phyloP scores from a whole-genome alignment of 1,139 yeast species.

The Keqinozyma sinolaborantium region DNA sequence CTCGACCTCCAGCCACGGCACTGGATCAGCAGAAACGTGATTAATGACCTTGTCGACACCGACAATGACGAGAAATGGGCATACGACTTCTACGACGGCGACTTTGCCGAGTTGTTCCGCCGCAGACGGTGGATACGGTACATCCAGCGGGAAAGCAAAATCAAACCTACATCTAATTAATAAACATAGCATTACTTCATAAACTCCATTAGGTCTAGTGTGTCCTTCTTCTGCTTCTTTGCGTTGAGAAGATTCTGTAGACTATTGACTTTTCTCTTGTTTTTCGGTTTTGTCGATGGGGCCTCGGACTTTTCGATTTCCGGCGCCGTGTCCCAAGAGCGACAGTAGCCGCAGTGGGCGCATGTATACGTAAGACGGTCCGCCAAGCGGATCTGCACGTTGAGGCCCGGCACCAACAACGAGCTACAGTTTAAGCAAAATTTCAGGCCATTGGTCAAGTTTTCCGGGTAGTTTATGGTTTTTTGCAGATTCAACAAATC shows the following conservation, averaged over 20 bases:
- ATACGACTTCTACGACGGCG: conserved; percentile 44
- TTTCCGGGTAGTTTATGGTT: conserved; percentile 24
- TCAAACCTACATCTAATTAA: conserved; percentile 1
- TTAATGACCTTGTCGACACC: conserved; percentile 51
- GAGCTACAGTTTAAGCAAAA: conserved; percentile 47
- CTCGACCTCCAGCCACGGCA: conserved; percentile 54
- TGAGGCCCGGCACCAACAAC: conserved; percentile 44
- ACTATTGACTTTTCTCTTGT: background rate
- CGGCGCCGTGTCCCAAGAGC: too few relatives aligned
- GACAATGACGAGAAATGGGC: conserved; percentile 80
- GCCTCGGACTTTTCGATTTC: background rate
- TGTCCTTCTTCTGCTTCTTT: conserved; percentile 38
- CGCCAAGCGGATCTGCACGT: conserved; percentile 17
- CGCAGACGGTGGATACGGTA: conserved; percentile 54
- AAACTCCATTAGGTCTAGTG: conserved; percentile 49
- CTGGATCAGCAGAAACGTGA: conserved; percentile 54
- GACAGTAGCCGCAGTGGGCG: too few relatives aligned
- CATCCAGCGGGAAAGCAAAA: conserved; percentile 5
- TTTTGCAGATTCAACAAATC: conserved; percentile 18
- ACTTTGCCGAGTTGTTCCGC: conserved; percentile 26
- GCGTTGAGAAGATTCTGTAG: conserved; percentile 36
- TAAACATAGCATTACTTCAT: conserved; percentile 7
- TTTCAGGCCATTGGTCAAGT: conserved; percentile 17
- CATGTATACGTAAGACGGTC: conserved; percentile 11
- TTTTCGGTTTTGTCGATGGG: background rate